These are phyloP conservation scores for Ricinus communis DNA, from an alignment of 345 rosid species.

Conservation along the genomic window DNA sequence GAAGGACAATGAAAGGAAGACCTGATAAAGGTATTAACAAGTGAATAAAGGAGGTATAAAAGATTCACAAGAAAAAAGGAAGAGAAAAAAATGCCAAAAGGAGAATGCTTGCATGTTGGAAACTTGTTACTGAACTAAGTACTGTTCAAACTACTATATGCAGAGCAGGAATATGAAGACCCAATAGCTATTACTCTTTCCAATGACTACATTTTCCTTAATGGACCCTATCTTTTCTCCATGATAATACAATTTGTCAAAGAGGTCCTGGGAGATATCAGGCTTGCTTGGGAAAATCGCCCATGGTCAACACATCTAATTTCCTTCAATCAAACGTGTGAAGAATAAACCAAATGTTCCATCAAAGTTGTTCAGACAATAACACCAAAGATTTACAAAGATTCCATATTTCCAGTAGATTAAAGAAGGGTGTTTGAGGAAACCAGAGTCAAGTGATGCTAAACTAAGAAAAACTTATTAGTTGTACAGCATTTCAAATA, in stretches of 20 bases:
- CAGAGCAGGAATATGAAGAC: not conserved
- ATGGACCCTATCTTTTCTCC: not conserved
- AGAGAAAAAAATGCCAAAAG: not conserved
- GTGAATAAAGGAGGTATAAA: not conserved
- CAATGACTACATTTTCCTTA: not conserved
- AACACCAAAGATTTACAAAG: not conserved
- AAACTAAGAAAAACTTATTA: not conserved
- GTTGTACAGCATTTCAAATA: too few species aligned
- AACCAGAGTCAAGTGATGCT: not conserved
- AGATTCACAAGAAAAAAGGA: conserved; percentile 4
- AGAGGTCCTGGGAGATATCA: not conserved
- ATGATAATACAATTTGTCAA: not conserved
- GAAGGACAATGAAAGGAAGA: conserved; percentile 79
- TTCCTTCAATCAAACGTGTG: not conserved
- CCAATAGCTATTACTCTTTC: not conserved
- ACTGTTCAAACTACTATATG: not conserved
- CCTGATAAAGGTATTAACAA: conserved; percentile 39
- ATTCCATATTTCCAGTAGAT: not conserved
- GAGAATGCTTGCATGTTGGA: not conserved
- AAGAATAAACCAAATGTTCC: not conserved
- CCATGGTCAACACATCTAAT: not conserved
- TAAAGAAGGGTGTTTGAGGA: not conserved
- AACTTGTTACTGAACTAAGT: not conserved
- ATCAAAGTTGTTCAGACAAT: not conserved
- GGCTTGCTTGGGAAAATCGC: too few species aligned